phyloP scores from a whole-genome alignment of 345 rosid genomes.

The Euphorbia pulcherrima region DNA sequence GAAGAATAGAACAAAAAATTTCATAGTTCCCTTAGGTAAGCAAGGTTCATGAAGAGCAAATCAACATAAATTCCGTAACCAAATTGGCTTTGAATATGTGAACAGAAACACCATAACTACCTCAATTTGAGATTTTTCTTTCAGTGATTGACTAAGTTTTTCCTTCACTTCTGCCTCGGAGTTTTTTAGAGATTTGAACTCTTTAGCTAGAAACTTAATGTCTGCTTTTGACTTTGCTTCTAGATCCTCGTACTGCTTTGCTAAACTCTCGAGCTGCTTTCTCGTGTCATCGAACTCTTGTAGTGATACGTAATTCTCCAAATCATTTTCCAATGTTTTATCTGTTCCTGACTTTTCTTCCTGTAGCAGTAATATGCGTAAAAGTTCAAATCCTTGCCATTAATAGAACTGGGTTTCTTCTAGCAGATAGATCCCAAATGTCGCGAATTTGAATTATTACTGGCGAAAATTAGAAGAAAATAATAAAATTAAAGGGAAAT shows the following conservation, averaged over 20 bases:
- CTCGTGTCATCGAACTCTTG: slow-evolving; percentile 66
- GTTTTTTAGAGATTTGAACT: slow-evolving; percentile 80
- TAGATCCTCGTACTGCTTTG: slow-evolving; percentile 63
- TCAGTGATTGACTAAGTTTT: slow-evolving; percentile 50
- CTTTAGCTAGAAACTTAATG: slow-evolving; percentile 86
- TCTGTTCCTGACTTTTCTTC: slow-evolving; percentile 46
- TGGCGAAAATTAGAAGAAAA: neutral
- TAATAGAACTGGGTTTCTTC: neutral
- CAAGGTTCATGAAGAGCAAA: neutral
- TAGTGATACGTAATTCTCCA: slow-evolving; percentile 37
- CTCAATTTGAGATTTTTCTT: slow-evolving; percentile 68
- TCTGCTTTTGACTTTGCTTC: slow-evolving; percentile 95
- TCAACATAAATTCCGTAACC: neutral
- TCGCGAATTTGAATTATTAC: neutral
- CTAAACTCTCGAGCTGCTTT: slow-evolving; percentile 58
- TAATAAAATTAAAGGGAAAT: slow-evolving; percentile 6
- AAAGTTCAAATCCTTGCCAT: neutral
- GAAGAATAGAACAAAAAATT: neutral
- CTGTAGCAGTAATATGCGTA: slow-evolving; percentile 32
- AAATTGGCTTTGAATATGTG: slow-evolving; percentile 4
- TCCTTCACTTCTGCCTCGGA: slow-evolving; percentile 64
- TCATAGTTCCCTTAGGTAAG: neutral
- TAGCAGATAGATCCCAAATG: neutral
- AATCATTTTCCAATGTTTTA: slow-evolving; percentile 28
- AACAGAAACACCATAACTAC: slow-evolving; percentile 35